Evolutionary conservation across 129 eudicot species (phyloP).

Genomic region (Lonicera japonica): DNA sequence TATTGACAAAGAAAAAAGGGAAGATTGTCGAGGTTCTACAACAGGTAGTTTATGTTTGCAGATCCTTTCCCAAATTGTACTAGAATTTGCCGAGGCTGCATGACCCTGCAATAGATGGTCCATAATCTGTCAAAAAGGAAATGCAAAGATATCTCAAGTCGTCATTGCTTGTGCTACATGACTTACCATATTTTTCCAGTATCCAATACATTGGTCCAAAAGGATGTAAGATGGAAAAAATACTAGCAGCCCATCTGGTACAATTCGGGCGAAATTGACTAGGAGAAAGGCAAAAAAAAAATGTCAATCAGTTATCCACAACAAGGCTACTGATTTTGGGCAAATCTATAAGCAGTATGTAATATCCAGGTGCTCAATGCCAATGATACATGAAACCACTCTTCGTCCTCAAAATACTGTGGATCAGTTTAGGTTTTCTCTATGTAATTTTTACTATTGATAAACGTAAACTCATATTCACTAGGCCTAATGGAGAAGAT

Average conservation of each 20-base stretch:
- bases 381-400: not conserved
- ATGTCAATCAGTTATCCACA: conserved; percentile 5
- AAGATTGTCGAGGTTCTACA: conserved; percentile 94
- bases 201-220: conserved; percentile 72
- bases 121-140: conserved; percentile 13
- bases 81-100: conserved; percentile 40
- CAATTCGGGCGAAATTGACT: conserved; percentile 98
- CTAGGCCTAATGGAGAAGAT: not conserved
- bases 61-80: conserved; percentile 87
- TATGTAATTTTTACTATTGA: not conserved
- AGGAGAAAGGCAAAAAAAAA: conserved; percentile 17
- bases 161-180: not conserved
- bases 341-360: conserved; percentile 1
- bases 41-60: conserved; percentile 89
- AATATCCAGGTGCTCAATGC: not conserved
- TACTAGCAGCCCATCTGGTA: conserved; percentile 92
- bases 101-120: conserved; percentile 37
- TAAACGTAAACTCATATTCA: not conserved
- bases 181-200: conserved; percentile 76
- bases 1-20: conserved; percentile 76
- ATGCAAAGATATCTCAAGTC: conserved; percentile 5
- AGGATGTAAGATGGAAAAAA: conserved; percentile 92
- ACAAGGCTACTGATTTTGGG: not conserved
- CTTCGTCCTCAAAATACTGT: not conserved
- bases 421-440: not conserved